Evolutionary conservation across 2,329 filamentous ascomycete species (phyloP), one percentile per base, ranked within the genome.

Genomic region (Lecanicillium sp.): DNA sequence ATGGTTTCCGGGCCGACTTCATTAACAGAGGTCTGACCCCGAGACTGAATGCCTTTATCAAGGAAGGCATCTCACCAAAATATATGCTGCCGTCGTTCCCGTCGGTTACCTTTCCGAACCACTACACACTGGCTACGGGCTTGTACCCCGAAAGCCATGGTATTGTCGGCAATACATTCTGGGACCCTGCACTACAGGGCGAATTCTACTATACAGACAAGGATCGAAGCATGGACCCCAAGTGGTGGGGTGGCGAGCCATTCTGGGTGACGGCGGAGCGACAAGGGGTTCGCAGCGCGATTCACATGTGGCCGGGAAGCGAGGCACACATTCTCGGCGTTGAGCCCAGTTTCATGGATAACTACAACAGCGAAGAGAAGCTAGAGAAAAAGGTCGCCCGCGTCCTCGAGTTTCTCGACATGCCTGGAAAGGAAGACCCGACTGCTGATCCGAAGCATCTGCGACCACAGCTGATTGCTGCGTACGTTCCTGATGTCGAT

Each of bases 241-340:
- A 90, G 56, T 98, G 92, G 90, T 98, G 92, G 90, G 80, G 76
- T 29, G 92, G 88, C 3, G 88, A 97, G 57, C 92, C 92, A 0
- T 71, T 98, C 20, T 98, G 92, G 92, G 82, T 84, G 18, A 94
- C 90, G 2, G 90, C 90, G 5, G 92, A 97, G 65, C 77, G 76
- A 41, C 83, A 87, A 49, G 84, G 84, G 5, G 69, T 94, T 22
- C 76, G 77, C 41, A 79, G 81, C 20, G 92, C 87, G 1, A 79
- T 98, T 18, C 92, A 98, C 58, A 98, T 98, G 92, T 98, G 92
- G 92, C 92, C 92, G 2, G 92, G 92, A 3, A 94, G 86, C 31
- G 92, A 98, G 63, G 89, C 89, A 5, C 81, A 87, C 57, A 84
- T 94, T 44, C 71, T 78, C 11, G 69, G 72, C n/a, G 68, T 81